These are phyloP conservation scores for Pleurotus cornucopiae DNA, from an alignment of 768 basidiomycete species.

Conservation along the genomic window DNA sequence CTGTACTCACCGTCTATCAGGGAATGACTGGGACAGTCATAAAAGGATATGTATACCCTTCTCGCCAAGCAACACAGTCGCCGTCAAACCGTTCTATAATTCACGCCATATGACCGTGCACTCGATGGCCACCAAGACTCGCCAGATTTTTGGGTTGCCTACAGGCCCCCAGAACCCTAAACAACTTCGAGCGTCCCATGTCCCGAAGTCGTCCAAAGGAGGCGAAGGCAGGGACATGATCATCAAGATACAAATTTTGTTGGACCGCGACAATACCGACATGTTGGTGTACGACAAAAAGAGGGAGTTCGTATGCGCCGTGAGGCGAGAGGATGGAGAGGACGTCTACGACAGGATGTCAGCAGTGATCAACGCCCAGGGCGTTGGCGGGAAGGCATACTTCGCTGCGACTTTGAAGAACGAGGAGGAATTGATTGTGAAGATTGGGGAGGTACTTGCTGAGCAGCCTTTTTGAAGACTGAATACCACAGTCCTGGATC, in stretches of 20 bases:
- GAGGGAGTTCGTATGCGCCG: constrained; percentile 44
- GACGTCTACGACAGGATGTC: constrained; percentile 36
- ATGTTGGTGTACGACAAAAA: constrained; percentile 50
- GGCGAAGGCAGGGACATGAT: constrained; percentile 34
- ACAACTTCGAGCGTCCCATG: constrained; percentile 18
- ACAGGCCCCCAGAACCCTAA: constrained; percentile 14
- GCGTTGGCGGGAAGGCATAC: constrained; percentile 47
- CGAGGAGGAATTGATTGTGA: constrained; percentile 43
- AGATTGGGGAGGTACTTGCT: constrained; percentile 46
- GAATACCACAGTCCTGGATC: too few relatives aligned
- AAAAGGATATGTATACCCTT: constrained; percentile 46
- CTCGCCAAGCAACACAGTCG: constrained; percentile 35
- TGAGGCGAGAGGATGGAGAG: constrained; percentile 26
- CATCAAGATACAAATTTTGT: constrained; percentile 52
- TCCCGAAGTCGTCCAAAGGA: constrained; percentile 13
- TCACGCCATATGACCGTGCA: constrained; percentile 1
- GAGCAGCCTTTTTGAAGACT: constrained; percentile 47
- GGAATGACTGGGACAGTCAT: constrained; percentile 36
- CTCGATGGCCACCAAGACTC: constrained; percentile 22
- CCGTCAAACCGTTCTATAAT: constrained; percentile 40
- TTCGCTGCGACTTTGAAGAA: constrained; percentile 48
- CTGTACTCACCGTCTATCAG: too few relatives aligned
- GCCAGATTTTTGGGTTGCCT: constrained; percentile 23
- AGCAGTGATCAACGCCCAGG: constrained; percentile 33
- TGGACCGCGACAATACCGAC: constrained; percentile 15